Conservation (phyloP, 169 alveolate species). For the Plasmodium gallinaceum region DNA sequence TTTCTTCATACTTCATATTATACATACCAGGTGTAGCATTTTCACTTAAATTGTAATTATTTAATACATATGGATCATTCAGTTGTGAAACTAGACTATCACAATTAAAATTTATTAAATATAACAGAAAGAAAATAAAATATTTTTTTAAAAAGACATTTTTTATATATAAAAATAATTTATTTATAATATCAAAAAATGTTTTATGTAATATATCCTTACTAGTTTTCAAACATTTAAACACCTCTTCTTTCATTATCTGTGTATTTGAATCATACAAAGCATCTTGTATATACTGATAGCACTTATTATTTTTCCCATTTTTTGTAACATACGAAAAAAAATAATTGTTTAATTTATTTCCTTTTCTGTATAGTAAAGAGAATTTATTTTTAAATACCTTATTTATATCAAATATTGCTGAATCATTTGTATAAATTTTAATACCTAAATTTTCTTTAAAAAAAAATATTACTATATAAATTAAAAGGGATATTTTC, state of each 20-base stretch:
- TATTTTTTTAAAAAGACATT: constrained; percentile 73
- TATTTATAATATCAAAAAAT: constrained; percentile 62
- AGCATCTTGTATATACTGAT: constrained; percentile 71
- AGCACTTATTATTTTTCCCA: constrained; percentile 72
- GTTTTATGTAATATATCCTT: constrained; percentile 64
- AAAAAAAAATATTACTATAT: constrained; percentile 53
- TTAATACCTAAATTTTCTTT: constrained; percentile 64
- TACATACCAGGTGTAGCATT: constrained; percentile 53
- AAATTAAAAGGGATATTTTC: constrained; percentile 58
- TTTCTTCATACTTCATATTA: constrained; percentile 61
- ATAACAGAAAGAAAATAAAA: constrained; percentile 55
- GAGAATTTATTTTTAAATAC: constrained; percentile 42
- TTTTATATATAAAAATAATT: constrained; percentile 59
- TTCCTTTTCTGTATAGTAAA: constrained; percentile 69
- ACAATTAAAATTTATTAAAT: constrained; percentile 68
- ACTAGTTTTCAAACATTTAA: constrained; percentile 46
- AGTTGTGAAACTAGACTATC: constrained; percentile 47
- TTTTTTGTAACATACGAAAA: constrained; percentile 70
- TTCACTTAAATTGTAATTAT: constrained; percentile 54
- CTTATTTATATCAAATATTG: constrained; percentile 66
- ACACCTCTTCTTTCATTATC: constrained; percentile 59
- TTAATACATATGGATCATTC: constrained; percentile 63
- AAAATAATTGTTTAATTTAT: constrained; percentile 72
- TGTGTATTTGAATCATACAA: constrained; percentile 72
- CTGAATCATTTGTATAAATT: constrained; percentile 66